Evolutionary conservation across 108 stramenopile species (phyloP), one percentile per base, ranked within the genome.

Genomic region (Parmales sp.): DNA sequence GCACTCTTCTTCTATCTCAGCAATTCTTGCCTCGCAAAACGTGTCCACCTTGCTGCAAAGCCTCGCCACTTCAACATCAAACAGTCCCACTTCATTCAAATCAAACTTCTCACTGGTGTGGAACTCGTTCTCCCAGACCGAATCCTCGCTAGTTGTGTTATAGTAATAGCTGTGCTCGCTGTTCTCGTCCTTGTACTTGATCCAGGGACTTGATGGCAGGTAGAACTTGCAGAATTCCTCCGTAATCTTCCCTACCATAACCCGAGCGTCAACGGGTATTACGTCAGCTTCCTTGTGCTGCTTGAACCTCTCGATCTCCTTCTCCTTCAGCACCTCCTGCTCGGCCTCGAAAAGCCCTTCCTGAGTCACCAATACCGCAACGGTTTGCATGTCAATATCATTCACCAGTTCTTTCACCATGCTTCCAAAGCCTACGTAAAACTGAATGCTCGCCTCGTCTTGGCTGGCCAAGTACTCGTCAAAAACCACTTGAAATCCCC

Each of bases 71-170:
- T n/a, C n/a, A n/a, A n/a, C n/a, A n/a, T n/a, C n/a, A n/a, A n/a
- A n/a, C n/a, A n/a, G n/a, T n/a, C n/a, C n/a, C n/a, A n/a, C n/a
- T n/a, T n/a, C n/a, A n/a, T n/a, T n/a, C n/a, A n/a, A n/a, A n/a
- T n/a, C n/a, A n/a, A n/a, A n/a, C n/a, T n/a, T n/a, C n/a, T n/a
- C n/a, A n/a, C n/a, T n/a, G n/a, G n/a, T n/a, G n/a, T n/a, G n/a
- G n/a, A n/a, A n/a, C n/a, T 60, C 54, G 6, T 34, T 11, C 36
- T 60, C 54, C 54, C 54, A 60, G 54, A 60, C 20, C n/a, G n/a
- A 19, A 28, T 60, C 54, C 29, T 34, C 3, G 8, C 31, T 34
- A 4, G 8, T 19, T 28, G 54, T 11, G 31, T 60, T 60, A 34
- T 60, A 60, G 54, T 60, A 60, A 34, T 60, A 60, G 26, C 36